Percentiles rank a stretch among this genome's conserved stretches.
Conservation (phyloP, 306 rosid species). For the Rosa persica region DNA sequence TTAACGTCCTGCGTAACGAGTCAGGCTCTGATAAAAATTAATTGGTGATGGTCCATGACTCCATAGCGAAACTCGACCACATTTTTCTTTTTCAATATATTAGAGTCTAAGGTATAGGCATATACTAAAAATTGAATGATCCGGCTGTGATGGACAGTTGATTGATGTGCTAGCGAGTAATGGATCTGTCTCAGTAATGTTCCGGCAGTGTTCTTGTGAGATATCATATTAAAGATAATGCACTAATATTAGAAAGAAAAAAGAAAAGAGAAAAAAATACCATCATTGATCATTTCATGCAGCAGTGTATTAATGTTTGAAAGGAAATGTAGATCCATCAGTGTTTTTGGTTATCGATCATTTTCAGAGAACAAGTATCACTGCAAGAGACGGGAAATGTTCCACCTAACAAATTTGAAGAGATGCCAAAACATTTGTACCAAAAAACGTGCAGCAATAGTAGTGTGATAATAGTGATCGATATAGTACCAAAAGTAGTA, state of each 20-base stretch:
- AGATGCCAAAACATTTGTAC: background rate
- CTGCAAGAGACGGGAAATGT: background rate
- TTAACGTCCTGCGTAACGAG: background rate
- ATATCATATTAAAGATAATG: background rate
- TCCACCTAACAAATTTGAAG: conserved; percentile 1
- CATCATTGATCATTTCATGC: background rate
- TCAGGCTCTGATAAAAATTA: background rate
- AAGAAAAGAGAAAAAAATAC: too few species aligned
- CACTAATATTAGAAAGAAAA: too few species aligned
- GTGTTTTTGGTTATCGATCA: background rate
- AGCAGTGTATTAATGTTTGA: background rate
- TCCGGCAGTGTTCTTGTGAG: background rate
- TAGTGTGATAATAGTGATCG: background rate
- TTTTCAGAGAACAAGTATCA: background rate
- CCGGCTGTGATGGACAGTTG: too few species aligned
- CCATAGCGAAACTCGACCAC: background rate
- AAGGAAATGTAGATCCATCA: background rate
- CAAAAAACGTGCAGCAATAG: background rate
- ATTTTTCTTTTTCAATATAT: background rate
- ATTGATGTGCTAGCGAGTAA: too few species aligned
- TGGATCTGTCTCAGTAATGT: background rate
- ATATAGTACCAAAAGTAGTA: background rate
- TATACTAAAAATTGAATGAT: too few species aligned
- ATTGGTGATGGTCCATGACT: background rate
- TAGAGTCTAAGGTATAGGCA: background rate